These are phyloP conservation scores for Rhodomyrtus psidioides DNA, from an alignment of 441 rosid species.

Conservation along the genomic window DNA sequence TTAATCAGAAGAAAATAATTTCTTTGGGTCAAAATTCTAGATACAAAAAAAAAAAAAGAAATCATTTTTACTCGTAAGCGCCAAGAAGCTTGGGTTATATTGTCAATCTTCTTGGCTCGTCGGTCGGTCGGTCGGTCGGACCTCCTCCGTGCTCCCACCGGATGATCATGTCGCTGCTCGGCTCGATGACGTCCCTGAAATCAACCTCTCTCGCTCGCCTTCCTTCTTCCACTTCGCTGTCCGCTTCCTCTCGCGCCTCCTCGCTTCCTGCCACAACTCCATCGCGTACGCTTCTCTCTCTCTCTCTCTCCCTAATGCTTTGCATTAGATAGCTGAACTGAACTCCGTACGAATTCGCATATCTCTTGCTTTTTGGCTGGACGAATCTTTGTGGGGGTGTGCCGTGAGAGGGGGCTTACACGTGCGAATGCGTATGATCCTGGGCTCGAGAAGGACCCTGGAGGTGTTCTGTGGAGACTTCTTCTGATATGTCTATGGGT, in stretches of 20 bases:
- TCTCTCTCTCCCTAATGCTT: not conserved
- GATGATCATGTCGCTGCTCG: not conserved
- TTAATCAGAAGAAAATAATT: too few relatives aligned
- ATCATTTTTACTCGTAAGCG: too few relatives aligned
- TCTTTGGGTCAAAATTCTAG: not conserved
- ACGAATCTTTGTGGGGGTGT: not conserved
- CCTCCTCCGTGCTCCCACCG: not conserved
- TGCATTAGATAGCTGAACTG: not conserved
- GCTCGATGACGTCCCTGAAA: not conserved
- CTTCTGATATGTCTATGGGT: not conserved
- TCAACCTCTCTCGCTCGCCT: not conserved
- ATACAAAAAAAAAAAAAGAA: not conserved
- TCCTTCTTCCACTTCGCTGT: not conserved
- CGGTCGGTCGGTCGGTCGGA: not conserved
- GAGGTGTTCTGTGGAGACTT: not conserved
- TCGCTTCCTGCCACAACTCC: not conserved
- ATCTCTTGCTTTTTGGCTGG: not conserved
- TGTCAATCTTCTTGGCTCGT: not conserved
- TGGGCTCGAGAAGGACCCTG: too few relatives aligned
- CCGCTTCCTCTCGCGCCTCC: not conserved
- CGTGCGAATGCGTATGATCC: too few relatives aligned
- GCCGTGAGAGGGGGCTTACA: not conserved
- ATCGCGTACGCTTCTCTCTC: not conserved
- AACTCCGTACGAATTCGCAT: not conserved
- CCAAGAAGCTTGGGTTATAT: not conserved